Evolutionary conservation across 345 rosid species (phyloP), one percentile per base, ranked within the genome.

Genomic region (Eucalyptus brandiana): DNA sequence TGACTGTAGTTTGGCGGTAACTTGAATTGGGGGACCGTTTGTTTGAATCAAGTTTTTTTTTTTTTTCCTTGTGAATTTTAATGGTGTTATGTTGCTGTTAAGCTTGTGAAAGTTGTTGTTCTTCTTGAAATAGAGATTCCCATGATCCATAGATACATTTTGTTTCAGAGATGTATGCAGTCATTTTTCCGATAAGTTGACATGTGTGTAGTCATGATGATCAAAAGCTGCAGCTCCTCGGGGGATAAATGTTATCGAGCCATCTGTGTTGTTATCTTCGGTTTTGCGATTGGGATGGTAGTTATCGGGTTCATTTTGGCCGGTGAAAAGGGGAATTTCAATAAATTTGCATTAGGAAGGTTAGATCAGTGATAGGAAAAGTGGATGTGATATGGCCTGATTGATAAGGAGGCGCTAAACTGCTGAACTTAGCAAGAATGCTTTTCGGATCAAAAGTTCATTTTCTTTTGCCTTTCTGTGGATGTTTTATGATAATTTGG

Each of bases 221-320:
- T 72, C 6, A 72, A 72, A 72, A 72, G 45, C 45, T 72, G 26
- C 15, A 21, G 45, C 81, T 34, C 45, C 28, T 37, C 1, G 0
- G 44, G 44, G 45, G 12, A 37, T 34, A 8, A 37, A 37, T 18
- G 45, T 72, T 72, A 42, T 37, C 0, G 45, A 37, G 72, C 19
- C 3, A 0, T 62, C 19, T 0, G 72, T 14, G 37, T n/a, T 1
- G 0, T 30, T 62, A 14, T 62, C 72, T 0, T 62, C 18, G 10
- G 10, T 62, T 30, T 62, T 62, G 37, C 9, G 2, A 30, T 6
- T 7, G 58, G 58, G 58, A 14, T 2, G 2, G 45, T 72, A 72
- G 45, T 72, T 72, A 72, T 37, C 28, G 2, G 80, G 37, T 69
- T 72, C 4, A 23, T 72, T 72, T 76, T 76, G 28, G 47, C 47